A percentile compares a stretch with the other conserved stretches of the same genome.
Conservation (phyloP, 2,329 filamentous ascomycete species). For the Arthrobotrys pseudoclavata region DNA sequence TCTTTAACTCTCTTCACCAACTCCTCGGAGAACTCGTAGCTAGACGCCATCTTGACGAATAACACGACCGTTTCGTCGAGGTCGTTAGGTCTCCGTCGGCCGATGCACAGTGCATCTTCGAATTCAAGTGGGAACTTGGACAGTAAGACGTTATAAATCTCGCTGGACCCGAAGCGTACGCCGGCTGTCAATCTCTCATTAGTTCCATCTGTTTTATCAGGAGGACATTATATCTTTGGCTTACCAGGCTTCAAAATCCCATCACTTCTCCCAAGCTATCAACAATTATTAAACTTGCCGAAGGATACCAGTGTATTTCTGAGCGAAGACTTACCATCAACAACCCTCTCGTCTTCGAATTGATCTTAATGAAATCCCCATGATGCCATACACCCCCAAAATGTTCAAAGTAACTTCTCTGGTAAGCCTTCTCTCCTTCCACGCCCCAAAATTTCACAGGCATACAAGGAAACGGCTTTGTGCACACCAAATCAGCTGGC, state of each 20-base stretch:
- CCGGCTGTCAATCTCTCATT: constrained; percentile 69
- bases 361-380: constrained; percentile 86
- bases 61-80: constrained; percentile 87
- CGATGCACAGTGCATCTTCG: constrained; percentile 89
- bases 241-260: constrained; percentile 86
- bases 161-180: constrained; percentile 90
- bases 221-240: background rate
- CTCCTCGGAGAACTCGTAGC: constrained; percentile 72
- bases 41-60: constrained; percentile 81
- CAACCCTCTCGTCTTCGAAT: constrained; percentile 79
- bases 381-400: constrained; percentile 88
- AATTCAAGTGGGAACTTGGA: constrained; percentile 83
- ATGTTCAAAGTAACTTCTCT: constrained; percentile 86
- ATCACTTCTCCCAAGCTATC: constrained; percentile 74
- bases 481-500: constrained; percentile 89
- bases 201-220: background rate
- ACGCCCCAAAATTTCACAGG: constrained; percentile 89
- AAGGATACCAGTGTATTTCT: background rate
- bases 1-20: constrained; percentile 76
- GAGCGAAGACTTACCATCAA: constrained; percentile 80
- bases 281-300: background rate
- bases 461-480: constrained; percentile 87
- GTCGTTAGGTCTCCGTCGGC: constrained; percentile 78
- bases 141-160: constrained; percentile 95
- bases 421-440: constrained; percentile 81